phyloP scores from a whole-genome alignment of 169 alveolate species.

The Cryptosporidium ubiquitum region DNA sequence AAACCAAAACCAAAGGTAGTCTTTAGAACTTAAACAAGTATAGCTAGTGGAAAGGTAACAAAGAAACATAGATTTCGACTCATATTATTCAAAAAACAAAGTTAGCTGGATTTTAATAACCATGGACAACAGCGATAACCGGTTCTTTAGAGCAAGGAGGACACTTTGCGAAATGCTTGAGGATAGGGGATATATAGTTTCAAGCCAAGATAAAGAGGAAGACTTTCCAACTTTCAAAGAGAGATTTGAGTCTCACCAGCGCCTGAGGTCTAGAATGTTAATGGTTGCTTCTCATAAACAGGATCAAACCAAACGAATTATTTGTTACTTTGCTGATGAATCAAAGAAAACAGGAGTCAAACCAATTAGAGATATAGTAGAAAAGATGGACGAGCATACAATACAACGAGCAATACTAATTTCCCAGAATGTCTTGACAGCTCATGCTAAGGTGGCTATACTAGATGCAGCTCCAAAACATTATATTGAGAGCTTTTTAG shows the following conservation, averaged over 20 bases:
- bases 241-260: conserved; percentile 79
- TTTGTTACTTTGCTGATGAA: conserved; percentile 92
- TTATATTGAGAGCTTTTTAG: conserved; percentile 89
- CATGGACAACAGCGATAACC: conserved; percentile 88
- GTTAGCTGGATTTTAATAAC: background rate
- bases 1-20: background rate
- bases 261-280: conserved; percentile 86
- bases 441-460: conserved; percentile 93
- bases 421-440: conserved; percentile 90
- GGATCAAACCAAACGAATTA: conserved; percentile 85
- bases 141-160: conserved; percentile 89
- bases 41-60: background rate
- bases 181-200: conserved; percentile 90
- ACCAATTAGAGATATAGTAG: conserved; percentile 93
- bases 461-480: conserved; percentile 91
- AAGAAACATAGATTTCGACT: background rate
- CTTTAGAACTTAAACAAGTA: background rate
- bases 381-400: conserved; percentile 91
- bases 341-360: conserved; percentile 92
- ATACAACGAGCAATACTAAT: conserved; percentile 92
- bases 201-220: conserved; percentile 86
- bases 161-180: conserved; percentile 92
- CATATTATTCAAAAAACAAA: background rate
- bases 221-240: conserved; percentile 86
- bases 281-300: conserved; percentile 85